Evolutionary conservation across 257 asterid species (phyloP), one percentile per base, ranked within the genome.

Genomic region (Rehmannia glutinosa): DNA sequence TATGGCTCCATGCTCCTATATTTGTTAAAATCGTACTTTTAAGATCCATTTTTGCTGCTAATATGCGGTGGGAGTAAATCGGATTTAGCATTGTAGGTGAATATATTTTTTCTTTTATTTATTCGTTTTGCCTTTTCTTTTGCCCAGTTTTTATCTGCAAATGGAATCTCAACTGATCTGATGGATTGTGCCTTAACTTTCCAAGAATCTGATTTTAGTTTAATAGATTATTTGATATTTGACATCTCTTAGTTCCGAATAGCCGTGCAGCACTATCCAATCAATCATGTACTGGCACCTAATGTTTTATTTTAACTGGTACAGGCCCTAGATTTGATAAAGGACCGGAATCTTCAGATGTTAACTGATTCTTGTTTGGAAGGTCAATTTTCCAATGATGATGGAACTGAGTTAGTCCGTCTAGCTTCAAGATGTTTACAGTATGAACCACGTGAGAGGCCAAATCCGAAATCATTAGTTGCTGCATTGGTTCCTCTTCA

Each of bases 251-350:
- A 24, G 20, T 25, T 57, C 38, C 54, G 43, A 32, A 35, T 25
- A 49, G 41, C 62, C 47, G 4, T 51, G 64, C n/a, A n/a, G n/a
- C n/a, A n/a, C n/a, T 50, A 27, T 66, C 11, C 23, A 59, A 20
- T 41, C 13, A 33, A 9, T 49, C 43, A 16, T 17, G 16, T 36
- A 6, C 38, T 62, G 73, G 53, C 49, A 45, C 51, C 27, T 66
- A 25, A 42, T 21, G 11, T 51, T 69, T 20, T 42, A 38, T 45
- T 27, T n/a, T 51, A 36, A 61, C 46, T 73, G 51, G 62, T 74
- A 56, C 90, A 86, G 90, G 94, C 94, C 70, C 88, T 86, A 69
- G 94, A 86, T 86, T 75, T 86, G 83, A 86, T 86, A 57, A 86
- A 74, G 86, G 88, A 86, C 65, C 83, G 90, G 68, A 86, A 86